Conservation (phyloP, 306 rosid genomes). For the Chamaecrista fasciculata region DNA sequence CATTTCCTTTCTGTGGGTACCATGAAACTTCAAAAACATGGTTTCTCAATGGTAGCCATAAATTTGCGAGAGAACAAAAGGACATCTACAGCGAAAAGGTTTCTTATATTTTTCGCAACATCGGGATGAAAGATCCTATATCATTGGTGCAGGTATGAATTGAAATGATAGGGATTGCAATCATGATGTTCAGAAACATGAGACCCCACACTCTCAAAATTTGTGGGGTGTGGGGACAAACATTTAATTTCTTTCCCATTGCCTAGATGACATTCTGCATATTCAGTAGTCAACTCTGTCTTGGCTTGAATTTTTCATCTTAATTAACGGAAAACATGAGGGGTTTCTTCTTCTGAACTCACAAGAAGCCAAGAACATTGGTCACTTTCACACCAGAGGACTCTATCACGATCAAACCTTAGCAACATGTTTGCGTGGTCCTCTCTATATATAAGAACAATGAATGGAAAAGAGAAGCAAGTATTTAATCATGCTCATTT, state of each 20-base stretch:
- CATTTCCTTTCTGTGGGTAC: not conserved
- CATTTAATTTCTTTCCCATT: not conserved
- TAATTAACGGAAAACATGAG: conserved; percentile 4
- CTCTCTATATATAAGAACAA: not conserved
- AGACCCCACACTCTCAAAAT: conserved; percentile 37
- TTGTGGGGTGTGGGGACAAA: conserved; percentile 2
- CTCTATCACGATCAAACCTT: not conserved
- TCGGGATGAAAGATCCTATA: conserved; percentile 35
- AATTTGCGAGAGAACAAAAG: conserved; percentile 32
- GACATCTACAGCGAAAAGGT: conserved; percentile 34
- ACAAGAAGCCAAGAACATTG: not conserved
- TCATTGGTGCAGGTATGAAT: conserved; percentile 44
- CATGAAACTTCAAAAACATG: conserved; percentile 13
- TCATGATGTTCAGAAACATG: conserved; percentile 40
- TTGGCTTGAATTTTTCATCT: conserved; percentile 14
- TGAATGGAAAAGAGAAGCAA: not conserved
- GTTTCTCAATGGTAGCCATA: conserved; percentile 16
- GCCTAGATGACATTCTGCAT: not conserved
- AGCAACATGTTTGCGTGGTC: not conserved
- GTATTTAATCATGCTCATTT: not conserved
- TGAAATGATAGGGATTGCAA: conserved; percentile 36
- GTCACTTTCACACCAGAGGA: conserved; percentile 10
- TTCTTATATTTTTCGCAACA: conserved; percentile 29
- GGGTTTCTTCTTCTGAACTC: not conserved
- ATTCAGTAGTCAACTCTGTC: conserved; percentile 18